Evolutionary conservation across 805 yeast genomes (phyloP), one percentile per base, ranked within the genome.

Genomic region (Candida tallmaniae): DNA sequence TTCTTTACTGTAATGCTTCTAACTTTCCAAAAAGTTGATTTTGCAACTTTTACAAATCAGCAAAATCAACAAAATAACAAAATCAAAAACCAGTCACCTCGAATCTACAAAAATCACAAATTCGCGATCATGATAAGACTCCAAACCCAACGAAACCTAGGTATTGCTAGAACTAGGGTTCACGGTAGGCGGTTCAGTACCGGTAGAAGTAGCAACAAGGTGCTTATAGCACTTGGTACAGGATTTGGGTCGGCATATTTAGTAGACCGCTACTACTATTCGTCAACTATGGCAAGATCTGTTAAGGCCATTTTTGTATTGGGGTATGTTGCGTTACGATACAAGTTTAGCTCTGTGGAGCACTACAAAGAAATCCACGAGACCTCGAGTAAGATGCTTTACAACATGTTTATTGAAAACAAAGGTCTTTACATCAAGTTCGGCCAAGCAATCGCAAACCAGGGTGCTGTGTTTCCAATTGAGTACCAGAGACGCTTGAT

Each of bases 391-490:
- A 69, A 58, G 29, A 38, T 38, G 26, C 44, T 64, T 11, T 44
- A 60, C 12, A 36, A 54, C 22, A 41, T 64, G 46, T 35, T 65
- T 18, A 46, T 48, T 41, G 34, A 40, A 6, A 64, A 65, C 40
- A 64, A 60, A 42, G 71, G 71, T 2, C 63, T 84, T 13, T 84
- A 81, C 50, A 78, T 84, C 52, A 83, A 83, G 52, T 56, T 81
- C 45, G 94, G 93, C 16, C 93, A 83, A 64, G 80, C 84, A 33
- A 69, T 83, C 29, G 90, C 93, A 2, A 76, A 83, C 48, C 93
- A 84, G 52, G 78, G 86, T 1, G 58, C 70, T 18, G 64, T 80
- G 47, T 74, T 83, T 43, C 94, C 94, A 2, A 54, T 62, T 23
- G 80, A 76, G 14, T 82, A 64, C 55, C 85, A 78, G 44, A 68